phyloP scores from a whole-genome alignment of 345 rosid species.

The Moringa oleifera region DNA sequence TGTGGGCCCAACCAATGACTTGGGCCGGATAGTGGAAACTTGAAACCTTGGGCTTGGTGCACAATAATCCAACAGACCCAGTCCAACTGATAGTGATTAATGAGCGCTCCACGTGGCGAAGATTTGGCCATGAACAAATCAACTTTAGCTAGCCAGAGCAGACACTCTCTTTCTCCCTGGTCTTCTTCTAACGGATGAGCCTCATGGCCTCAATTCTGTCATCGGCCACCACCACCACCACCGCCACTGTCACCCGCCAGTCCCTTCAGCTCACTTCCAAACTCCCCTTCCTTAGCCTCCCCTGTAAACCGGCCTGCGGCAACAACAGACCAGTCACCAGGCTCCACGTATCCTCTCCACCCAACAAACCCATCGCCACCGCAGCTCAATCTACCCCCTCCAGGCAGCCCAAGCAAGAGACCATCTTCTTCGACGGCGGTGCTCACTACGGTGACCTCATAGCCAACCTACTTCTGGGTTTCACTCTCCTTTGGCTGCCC shows the following conservation, averaged over 20 bases:
- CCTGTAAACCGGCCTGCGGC: too few species aligned
- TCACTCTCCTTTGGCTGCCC: conserved; percentile 89
- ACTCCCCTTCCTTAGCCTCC: conserved; percentile 11
- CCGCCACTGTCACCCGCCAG: conserved; percentile 14
- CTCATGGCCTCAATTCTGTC: conserved; percentile 35
- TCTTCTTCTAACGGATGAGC: conserved; percentile 16
- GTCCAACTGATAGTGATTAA: background rate
- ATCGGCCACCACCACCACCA: conserved; percentile 13
- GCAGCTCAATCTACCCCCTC: conserved; percentile 24
- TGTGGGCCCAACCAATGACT: too few species aligned
- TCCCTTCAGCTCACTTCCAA: conserved; percentile 19
- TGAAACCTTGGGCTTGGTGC: too few species aligned
- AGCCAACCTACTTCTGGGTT: conserved; percentile 74
- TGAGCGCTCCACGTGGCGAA: conserved; percentile 20
- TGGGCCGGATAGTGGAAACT: too few species aligned
- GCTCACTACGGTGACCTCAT: conserved; percentile 91
- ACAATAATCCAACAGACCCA: too few species aligned
- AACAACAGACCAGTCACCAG: conserved; percentile 27
- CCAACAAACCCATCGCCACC: conserved; percentile 33
- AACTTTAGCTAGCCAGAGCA: conserved; percentile 5
- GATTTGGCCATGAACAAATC: conserved; percentile 6
- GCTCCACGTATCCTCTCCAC: conserved; percentile 47
- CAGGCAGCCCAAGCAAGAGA: conserved; percentile 49
- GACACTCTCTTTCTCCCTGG: background rate
- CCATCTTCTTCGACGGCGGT: conserved; percentile 79